Conservation (phyloP, 768 basidiomycete genomes). For the Lactifluus pinguis region DNA sequence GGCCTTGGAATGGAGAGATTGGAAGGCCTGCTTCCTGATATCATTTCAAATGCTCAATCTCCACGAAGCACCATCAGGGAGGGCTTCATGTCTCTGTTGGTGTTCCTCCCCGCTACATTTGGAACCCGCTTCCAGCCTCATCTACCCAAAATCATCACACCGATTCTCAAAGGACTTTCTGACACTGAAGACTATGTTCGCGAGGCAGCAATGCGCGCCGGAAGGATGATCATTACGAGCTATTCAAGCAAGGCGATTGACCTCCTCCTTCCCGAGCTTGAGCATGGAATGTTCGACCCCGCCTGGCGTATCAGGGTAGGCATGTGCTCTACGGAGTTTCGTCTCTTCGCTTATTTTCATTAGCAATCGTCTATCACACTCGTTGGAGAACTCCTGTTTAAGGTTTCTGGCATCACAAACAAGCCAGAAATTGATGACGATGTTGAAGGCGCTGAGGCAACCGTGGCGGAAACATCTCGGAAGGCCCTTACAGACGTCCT, state of each 20-base stretch:
- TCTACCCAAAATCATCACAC: slow-evolving; percentile 86
- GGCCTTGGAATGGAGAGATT: slow-evolving; percentile 97
- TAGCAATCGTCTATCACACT: slow-evolving; percentile 94
- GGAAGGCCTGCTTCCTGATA: slow-evolving; percentile 88
- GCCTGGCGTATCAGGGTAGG: slow-evolving; percentile 88
- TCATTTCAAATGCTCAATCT: slow-evolving; percentile 85
- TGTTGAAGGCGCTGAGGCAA: slow-evolving; percentile 60
- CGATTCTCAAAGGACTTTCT: slow-evolving; percentile 84
- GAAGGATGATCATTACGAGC: slow-evolving; percentile 93
- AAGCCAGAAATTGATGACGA: slow-evolving; percentile 80
- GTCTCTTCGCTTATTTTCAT: slow-evolving; percentile 15
- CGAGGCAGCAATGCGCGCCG: slow-evolving; percentile 97
- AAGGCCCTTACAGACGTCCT: slow-evolving; percentile 82
- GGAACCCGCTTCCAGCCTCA: slow-evolving; percentile 95
- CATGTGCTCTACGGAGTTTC: slow-evolving; percentile 23
- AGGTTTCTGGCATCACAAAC: slow-evolving; percentile 89
- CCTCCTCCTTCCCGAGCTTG: slow-evolving; percentile 86
- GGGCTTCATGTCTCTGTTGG: slow-evolving; percentile 96
- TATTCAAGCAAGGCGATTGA: slow-evolving; percentile 91
- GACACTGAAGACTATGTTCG: slow-evolving; percentile 93
- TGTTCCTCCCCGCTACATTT: slow-evolving; percentile 92
- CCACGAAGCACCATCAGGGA: slow-evolving; percentile 87
- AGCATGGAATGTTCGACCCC: slow-evolving; percentile 89
- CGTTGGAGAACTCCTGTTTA: slow-evolving; percentile 93
- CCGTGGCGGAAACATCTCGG: slow-evolving; percentile 67